phyloP scores from a whole-genome alignment of 2,329 filamentous ascomycete genomes.

The Pestalotiopsis sp. region DNA sequence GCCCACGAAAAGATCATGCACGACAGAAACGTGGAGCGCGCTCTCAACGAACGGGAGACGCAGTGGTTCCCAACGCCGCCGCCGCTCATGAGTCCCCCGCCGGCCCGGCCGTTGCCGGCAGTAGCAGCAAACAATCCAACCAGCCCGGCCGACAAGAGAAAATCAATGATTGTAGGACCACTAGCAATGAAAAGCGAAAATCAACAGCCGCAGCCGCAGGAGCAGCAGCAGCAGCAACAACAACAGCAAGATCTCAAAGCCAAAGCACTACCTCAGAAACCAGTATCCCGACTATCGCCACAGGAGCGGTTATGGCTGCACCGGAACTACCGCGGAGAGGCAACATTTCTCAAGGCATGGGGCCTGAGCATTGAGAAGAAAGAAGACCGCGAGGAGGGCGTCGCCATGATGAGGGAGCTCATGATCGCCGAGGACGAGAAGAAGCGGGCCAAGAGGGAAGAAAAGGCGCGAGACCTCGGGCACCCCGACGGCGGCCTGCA shows the following conservation, averaged over 20 bases:
- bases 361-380: slow-evolving; percentile 25
- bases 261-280: slow-evolving; percentile 2
- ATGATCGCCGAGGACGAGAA: slow-evolving; percentile 25
- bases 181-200: slow-evolving; percentile 11
- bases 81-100: slow-evolving; percentile 22
- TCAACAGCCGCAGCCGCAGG: background rate
- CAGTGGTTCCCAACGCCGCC: slow-evolving; percentile 16
- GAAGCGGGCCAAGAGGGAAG: slow-evolving; percentile 16
- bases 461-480: slow-evolving; percentile 11
- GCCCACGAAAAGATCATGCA: background rate
- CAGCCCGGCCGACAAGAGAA: background rate
- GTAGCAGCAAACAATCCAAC: slow-evolving; percentile 13
- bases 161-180: background rate
- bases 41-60: slow-evolving; percentile 1
- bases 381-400: slow-evolving; percentile 28
- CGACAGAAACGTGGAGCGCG: background rate
- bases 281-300: slow-evolving; percentile 19
- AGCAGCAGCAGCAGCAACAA: background rate
- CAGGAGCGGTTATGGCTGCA: slow-evolving; percentile 30
- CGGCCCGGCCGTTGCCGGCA: slow-evolving; percentile 21
- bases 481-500: slow-evolving; percentile 14
- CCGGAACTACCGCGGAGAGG: slow-evolving; percentile 30
- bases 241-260: background rate
- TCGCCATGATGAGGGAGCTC: slow-evolving; percentile 25
- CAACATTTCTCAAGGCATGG: slow-evolving; percentile 29